These are phyloP conservation scores for Oryza brachyantha DNA, from an alignment of 176 grass and related monocot species.

Conservation along the genomic window DNA sequence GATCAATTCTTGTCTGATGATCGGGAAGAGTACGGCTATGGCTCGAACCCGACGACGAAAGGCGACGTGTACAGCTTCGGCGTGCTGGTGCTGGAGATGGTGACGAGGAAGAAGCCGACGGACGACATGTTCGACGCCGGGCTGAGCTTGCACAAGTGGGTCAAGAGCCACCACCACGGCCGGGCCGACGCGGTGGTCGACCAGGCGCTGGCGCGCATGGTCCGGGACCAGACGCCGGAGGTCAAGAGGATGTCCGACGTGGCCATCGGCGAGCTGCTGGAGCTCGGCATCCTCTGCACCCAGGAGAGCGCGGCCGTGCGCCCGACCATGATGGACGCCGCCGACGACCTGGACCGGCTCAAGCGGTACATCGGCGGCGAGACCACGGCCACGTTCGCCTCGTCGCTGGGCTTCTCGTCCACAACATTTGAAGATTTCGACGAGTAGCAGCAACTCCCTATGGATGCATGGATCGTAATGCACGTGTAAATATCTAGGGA, in stretches of 20 bases:
- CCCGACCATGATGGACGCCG: slow-evolving; percentile 79
- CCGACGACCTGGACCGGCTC: slow-evolving; percentile 73
- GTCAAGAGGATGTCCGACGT: slow-evolving; percentile 74
- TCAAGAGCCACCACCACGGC: slow-evolving; percentile 59
- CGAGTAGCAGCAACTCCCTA: not conserved
- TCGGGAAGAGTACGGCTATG: slow-evolving; percentile 83
- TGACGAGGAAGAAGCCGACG: slow-evolving; percentile 63
- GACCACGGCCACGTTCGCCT: slow-evolving; percentile 72
- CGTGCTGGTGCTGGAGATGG: slow-evolving; percentile 67
- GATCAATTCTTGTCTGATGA: not conserved
- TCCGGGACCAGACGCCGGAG: slow-evolving; percentile 57
- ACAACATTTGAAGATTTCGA: slow-evolving; percentile 51
- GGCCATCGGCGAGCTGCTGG: slow-evolving; percentile 77
- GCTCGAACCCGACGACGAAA: slow-evolving; percentile 67
- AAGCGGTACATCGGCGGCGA: slow-evolving; percentile 79
- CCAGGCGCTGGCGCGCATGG: slow-evolving; percentile 27
- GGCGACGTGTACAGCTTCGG: slow-evolving; percentile 97
- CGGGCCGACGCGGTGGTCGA: slow-evolving; percentile 48
- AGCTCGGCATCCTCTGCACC: slow-evolving; percentile 75
- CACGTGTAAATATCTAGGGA: not conserved
- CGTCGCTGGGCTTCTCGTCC: slow-evolving; percentile 67
- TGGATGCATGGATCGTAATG: not conserved
- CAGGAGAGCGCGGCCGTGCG: slow-evolving; percentile 58
- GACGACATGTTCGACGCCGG: slow-evolving; percentile 77
- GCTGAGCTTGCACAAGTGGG: slow-evolving; percentile 75